These are phyloP conservation scores for Oryza meyeriana DNA, from an alignment of 176 grass and related monocot genomes.

Conservation along the genomic window DNA sequence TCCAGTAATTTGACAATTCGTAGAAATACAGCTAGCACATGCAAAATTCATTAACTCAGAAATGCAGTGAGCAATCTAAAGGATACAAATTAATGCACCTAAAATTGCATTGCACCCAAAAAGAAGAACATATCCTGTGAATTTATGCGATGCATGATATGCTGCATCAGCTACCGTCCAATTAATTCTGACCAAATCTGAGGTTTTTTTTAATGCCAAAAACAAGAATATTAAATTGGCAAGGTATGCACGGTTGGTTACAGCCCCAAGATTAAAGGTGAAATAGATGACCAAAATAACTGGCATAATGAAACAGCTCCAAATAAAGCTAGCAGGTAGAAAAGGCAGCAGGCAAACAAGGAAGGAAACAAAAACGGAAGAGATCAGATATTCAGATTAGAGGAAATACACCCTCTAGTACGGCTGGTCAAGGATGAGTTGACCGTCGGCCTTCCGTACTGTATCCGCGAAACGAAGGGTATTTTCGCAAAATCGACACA, in stretches of 20 bases:
- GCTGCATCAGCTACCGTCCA: neutral
- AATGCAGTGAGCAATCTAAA: neutral
- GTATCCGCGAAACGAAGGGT: neutral
- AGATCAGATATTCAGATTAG: neutral
- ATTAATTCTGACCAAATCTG: neutral
- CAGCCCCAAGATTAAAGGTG: neutral
- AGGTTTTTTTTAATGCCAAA: neutral
- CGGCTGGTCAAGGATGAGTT: neutral
- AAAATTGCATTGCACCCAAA: neutral
- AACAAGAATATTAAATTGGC: neutral
- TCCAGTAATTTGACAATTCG: neutral
- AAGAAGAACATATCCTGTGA: neutral
- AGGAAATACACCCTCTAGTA: neutral
- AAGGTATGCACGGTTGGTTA: neutral
- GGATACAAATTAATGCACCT: neutral
- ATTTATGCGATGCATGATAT: neutral
- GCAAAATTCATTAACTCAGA: neutral
- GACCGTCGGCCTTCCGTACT: neutral
- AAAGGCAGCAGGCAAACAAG: neutral
- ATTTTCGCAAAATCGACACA: neutral
- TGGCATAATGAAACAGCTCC: neutral
- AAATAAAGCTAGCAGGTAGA: neutral
- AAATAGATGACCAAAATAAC: neutral
- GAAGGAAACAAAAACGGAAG: neutral
- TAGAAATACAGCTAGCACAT: too few relatives aligned